Base-by-base conservation (phyloP, 1,284 basidiomycete genomes). In the Ganoderma leucocontextum region DNA sequence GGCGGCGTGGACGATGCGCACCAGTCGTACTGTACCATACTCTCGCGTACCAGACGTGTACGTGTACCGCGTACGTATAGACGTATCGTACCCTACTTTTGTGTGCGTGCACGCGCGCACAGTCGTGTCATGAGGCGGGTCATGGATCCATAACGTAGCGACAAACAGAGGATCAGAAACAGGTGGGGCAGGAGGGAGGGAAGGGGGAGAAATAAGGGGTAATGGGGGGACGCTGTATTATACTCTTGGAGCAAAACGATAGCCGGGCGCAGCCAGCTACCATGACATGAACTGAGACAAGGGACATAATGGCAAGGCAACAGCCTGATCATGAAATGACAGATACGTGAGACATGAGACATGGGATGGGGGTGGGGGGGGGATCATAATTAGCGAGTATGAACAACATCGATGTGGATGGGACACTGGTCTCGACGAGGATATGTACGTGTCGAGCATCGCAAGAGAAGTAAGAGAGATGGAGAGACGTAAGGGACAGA, bases 371-470 rank as follows among this genome's bases (percentile, higher is more conserved):
- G 35, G 49, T 13, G 55, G 61, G 64, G n/a, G 12, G 41, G 41
- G 58, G 44, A 29, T 19, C 49, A 29, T 49, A 8, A 66, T 66
- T 62, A 59, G 39, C 52, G 42, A 33, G 47, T 29, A 53, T 22
- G 55, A 29, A 25, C 47, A 33, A 60, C 42, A 52, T 5, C 17
- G 62, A n/a, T 15, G 22, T 33, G 42, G 25, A 62, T 38, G 52
- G 59, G 60, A 61, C 33, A 49, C 39, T 47, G 64, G 64, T 58
- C 68, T 70, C 69, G 69, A 72, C 71, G 59, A 58, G 71, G 71
- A 72, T 72, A 72, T 72, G 71, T 72, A 49, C 41, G 66, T 59
- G 71, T 70, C 71, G 71, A 72, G 61, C 33, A 62, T 49, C 42
- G 36, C 44, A 36, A 63, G 60, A 66, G 33, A 49, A 38, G n/a